phyloP scores from a whole-genome alignment of 441 rosid species.

The Gossypium gossypioides region DNA sequence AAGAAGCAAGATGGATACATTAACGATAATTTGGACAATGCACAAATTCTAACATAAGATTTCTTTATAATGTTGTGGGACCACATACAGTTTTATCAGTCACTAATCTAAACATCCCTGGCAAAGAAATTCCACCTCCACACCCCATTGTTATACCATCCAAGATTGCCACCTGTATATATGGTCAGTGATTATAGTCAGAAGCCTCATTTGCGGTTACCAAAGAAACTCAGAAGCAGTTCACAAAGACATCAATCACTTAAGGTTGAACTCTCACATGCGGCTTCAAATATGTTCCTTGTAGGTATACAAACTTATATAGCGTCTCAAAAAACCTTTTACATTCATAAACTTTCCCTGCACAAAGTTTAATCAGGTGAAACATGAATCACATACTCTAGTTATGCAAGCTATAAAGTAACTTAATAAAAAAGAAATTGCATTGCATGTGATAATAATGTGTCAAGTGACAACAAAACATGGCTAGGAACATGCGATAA shows the following conservation, averaged over 20 bases:
- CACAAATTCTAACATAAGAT: not conserved
- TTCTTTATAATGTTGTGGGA: constrained; percentile 6
- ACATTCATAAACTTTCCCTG: constrained; percentile 73
- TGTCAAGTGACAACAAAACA: not conserved
- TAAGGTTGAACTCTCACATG: constrained; percentile 48
- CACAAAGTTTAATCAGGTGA: constrained; percentile 12
- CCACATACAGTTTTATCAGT: constrained; percentile 81
- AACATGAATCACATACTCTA: constrained; percentile 15
- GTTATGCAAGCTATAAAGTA: not conserved
- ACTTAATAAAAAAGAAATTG: constrained; percentile 5
- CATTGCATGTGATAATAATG: not conserved
- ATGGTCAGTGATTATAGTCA: not conserved
- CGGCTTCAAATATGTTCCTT: constrained; percentile 87
- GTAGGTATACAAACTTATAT: constrained; percentile 71
- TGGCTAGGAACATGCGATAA: not conserved
- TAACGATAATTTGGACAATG: not conserved
- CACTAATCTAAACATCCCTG: constrained; percentile 77
- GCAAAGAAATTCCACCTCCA: constrained; percentile 78
- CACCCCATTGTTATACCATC: constrained; percentile 83
- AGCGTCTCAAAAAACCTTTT: constrained; percentile 49
- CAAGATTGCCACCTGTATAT: constrained; percentile 69
- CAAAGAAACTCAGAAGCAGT: not conserved
- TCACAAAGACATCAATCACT: not conserved
- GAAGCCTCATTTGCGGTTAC: not conserved
- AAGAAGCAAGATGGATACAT: not conserved